A percentile compares a stretch with the other conserved stretches of the same genome.
phyloP scores from a whole-genome alignment of 2,329 filamentous ascomycete species.

The Neopestalotiopsis clavispora region DNA sequence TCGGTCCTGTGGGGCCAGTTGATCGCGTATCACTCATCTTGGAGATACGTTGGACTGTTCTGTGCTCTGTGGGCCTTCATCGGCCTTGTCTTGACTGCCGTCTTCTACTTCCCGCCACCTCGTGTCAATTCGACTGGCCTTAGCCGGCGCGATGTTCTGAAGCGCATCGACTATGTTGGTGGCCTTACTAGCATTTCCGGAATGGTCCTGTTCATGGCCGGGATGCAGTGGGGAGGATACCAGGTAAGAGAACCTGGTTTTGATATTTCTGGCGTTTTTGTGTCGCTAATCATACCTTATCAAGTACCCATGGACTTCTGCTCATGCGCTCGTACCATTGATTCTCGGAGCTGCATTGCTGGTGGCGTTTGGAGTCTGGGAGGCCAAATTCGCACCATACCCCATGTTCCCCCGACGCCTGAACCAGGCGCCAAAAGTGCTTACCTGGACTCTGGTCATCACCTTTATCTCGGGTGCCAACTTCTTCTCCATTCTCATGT shows the following conservation, averaged over 20 bases:
- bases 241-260: conserved; percentile 24
- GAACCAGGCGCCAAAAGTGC: conserved; percentile 50
- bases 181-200: conserved; percentile 54
- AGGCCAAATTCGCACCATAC: conserved; percentile 41
- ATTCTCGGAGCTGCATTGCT: conserved; percentile 45
- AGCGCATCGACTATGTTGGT: conserved; percentile 55
- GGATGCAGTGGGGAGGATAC: conserved; percentile 46
- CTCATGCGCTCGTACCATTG: conserved; percentile 43
- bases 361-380: conserved; percentile 41
- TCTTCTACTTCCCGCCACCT: conserved; percentile 60
- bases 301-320: conserved; percentile 41
- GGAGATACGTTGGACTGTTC: conserved; percentile 60
- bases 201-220: conserved; percentile 55
- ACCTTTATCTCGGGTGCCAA: conserved; percentile 65
- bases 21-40: conserved; percentile 51
- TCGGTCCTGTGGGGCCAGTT: conserved; percentile 65
- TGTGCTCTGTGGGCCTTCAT: conserved; percentile 56
- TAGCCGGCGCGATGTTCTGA: conserved; percentile 44
- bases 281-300: background rate
- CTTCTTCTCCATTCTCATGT: conserved; percentile 60
- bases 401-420: conserved; percentile 49
- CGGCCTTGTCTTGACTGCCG: conserved; percentile 53
- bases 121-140: conserved; percentile 46
- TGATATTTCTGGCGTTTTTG: background rate
- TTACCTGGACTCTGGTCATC: conserved; percentile 59